phyloP scores from a whole-genome alignment of 768 basidiomycete genomes.

The Scleroderma citrinum region DNA sequence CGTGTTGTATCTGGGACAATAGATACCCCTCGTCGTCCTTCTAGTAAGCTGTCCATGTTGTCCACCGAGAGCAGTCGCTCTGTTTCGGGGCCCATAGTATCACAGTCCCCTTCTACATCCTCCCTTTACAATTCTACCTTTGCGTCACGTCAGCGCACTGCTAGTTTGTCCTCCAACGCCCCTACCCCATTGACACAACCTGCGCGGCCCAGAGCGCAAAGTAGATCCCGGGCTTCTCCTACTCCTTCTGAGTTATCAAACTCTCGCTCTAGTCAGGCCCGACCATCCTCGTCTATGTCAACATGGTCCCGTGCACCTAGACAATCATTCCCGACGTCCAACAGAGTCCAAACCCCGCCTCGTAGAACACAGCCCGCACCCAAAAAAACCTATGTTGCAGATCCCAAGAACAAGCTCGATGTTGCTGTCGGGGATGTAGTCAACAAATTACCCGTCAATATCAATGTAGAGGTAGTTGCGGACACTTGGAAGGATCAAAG shows the following conservation, averaged over 20 bases:
- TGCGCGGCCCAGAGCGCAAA: constrained; percentile 36
- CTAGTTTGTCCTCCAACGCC: constrained; percentile 49
- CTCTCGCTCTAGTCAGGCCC: constrained; percentile 43
- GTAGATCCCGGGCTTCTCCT: constrained; percentile 50
- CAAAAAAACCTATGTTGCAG: constrained; percentile 73
- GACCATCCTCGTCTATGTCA: constrained; percentile 42
- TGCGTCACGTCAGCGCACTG: constrained; percentile 78
- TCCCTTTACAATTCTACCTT: constrained; percentile 60
- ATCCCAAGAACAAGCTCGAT: constrained; percentile 89
- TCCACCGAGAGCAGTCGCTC: constrained; percentile 50
- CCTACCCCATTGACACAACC: constrained; percentile 27
- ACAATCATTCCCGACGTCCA: constrained; percentile 46
- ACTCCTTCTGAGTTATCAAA: constrained; percentile 54
- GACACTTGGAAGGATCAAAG: constrained; percentile 91
- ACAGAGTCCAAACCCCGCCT: constrained; percentile 42
- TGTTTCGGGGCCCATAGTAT: constrained; percentile 57
- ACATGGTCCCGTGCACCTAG: constrained; percentile 68
- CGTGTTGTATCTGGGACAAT: constrained; percentile 46
- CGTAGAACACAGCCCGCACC: constrained; percentile 32
- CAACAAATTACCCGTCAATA: constrained; percentile 80
- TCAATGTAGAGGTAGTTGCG: constrained; percentile 73
- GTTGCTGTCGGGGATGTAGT: constrained; percentile 90
- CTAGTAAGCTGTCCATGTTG: constrained; percentile 49
- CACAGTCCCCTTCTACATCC: constrained; percentile 30
- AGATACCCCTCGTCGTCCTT: constrained; percentile 42